Evolutionary conservation across 495 filamentous ascomycete species (phyloP), one percentile per base, ranked within the genome.

Genomic region (Daldinia loculata): DNA sequence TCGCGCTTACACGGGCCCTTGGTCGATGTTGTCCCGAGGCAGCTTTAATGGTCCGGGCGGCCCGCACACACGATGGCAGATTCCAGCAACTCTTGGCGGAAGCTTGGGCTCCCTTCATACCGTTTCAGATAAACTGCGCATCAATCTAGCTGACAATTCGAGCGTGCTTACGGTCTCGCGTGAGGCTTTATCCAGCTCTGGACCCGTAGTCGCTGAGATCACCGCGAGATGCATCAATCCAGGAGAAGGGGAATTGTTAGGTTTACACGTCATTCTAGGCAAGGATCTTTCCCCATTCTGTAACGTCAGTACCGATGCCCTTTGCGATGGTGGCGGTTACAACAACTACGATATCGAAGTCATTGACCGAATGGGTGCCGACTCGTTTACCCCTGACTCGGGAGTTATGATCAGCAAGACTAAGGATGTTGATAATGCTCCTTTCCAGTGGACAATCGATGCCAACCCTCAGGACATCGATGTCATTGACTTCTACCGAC

Each of bases 381-480:
- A 82, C 60, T 80, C 77, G 0, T 82, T 82, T 70, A 67, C 67
- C 4, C 76, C 80, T 0, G 80, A 82, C 52, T 76, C 76, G 15
- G 80, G 80, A 27, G 80, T 82, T 24, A 77, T 82, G 77, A 79
- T 82, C 63, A 81, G 79, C 72, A 82, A 82, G 71, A 78, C 77
- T 3, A 79, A 80, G 67, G 71, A 77, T 27, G 34, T 7, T 14
- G 72, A 77, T 32, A 56, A 12, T 7, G 70, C 76, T 8, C 79
- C 80, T 0, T 82, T 81, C 71, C 80, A 82, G 53, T 82, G 80
- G 80, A 74, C 74, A 26, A 80, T 82, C 36, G 80, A 82, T 41
- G 80, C 80, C 3, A 79, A 81, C 66, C 80, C 80, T 0, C 75
- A 82, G 50, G 80, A 81, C 38, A 76, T 79, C 57, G 53, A 73